These are phyloP conservation scores for Alloascoidea africana DNA, from an alignment of 805 yeast species.

Conservation along the genomic window DNA sequence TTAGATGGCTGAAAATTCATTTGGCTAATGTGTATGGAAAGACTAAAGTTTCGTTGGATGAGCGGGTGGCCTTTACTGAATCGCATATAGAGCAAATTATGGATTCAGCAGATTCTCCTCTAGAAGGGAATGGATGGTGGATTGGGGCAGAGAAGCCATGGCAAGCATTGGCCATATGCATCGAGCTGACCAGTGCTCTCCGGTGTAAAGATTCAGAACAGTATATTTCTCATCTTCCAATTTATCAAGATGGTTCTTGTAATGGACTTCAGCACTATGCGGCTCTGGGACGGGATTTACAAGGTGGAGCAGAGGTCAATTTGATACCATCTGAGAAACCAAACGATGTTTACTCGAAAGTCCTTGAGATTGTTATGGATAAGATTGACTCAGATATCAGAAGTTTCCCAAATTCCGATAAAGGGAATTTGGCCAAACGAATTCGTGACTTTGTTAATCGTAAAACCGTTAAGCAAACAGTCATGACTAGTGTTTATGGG, in stretches of 20 bases:
- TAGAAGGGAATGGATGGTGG: conserved; percentile 38
- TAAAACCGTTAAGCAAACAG: conserved; percentile 91
- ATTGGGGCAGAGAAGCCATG: conserved; percentile 42
- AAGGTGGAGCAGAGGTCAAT: conserved; percentile 50
- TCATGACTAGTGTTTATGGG: conserved; percentile 96
- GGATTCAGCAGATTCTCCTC: conserved; percentile 32
- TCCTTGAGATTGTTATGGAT: conserved; percentile 39
- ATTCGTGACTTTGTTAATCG: conserved; percentile 55
- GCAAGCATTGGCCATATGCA: conserved; percentile 43
- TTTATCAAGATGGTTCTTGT: conserved; percentile 57
- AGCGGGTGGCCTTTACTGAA: conserved; percentile 33
- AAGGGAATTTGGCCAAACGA: conserved; percentile 16
- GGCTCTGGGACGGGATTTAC: conserved; percentile 54
- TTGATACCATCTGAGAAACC: conserved; percentile 39
- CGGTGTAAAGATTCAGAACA: conserved; percentile 31
- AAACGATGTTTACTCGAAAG: conserved; percentile 53
- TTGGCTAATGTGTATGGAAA: conserved; percentile 44
- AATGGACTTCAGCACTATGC: conserved; percentile 60
- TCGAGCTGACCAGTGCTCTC: conserved; percentile 35
- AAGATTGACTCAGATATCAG: conserved; percentile 9
- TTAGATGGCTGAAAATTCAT: conserved; percentile 47
- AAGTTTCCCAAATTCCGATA: conserved; percentile 7
- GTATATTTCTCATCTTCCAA: conserved; percentile 35
- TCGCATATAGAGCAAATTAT: conserved; percentile 27
- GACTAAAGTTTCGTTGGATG: conserved; percentile 36